phyloP scores from a whole-genome alignment of 768 basidiomycete genomes.

The Leccinum obscurum region DNA sequence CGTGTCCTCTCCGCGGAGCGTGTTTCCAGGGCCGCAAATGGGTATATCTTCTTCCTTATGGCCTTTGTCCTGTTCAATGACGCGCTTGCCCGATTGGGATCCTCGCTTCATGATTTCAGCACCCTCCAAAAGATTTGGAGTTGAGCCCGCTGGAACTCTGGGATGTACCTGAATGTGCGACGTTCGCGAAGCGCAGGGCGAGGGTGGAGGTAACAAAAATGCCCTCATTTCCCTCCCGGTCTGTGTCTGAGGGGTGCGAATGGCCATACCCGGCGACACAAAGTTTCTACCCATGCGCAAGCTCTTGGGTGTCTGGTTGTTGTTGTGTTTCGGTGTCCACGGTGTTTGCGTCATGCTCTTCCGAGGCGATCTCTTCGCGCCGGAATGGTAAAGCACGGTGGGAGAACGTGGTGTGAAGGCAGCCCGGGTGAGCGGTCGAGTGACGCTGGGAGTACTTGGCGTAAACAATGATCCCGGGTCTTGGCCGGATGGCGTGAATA shows the following conservation, averaged over 20 bases:
- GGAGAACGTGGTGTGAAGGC: constrained; percentile 26
- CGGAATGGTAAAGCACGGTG: constrained; percentile 6
- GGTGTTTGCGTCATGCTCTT: constrained; percentile 10
- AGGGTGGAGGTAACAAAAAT: constrained; percentile 29
- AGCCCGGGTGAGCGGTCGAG: constrained; percentile 7
- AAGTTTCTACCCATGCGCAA: constrained; percentile 6
- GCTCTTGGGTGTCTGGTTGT: constrained; percentile 12
- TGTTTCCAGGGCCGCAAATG: constrained; percentile 39
- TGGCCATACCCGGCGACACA: constrained; percentile 12
- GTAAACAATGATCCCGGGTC: constrained; percentile 23
- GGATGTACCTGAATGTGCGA: neutral
- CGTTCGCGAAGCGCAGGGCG: constrained; percentile 20
- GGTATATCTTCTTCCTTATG: constrained; percentile 28
- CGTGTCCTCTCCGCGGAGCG: constrained; percentile 44
- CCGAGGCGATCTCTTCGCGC: constrained; percentile 12
- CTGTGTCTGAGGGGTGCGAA: constrained; percentile 16
- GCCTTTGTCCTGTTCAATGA: constrained; percentile 22
- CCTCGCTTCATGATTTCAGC: neutral
- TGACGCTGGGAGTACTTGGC: constrained; percentile 24
- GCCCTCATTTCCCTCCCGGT: constrained; percentile 17
- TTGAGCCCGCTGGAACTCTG: neutral
- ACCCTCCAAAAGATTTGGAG: neutral
- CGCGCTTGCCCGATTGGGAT: neutral
- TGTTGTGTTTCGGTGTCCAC: constrained; percentile 16
- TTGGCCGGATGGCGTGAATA: constrained; percentile 28